Base-by-base conservation (phyloP, 768 basidiomycete genomes). In the Collybia sordida region DNA sequence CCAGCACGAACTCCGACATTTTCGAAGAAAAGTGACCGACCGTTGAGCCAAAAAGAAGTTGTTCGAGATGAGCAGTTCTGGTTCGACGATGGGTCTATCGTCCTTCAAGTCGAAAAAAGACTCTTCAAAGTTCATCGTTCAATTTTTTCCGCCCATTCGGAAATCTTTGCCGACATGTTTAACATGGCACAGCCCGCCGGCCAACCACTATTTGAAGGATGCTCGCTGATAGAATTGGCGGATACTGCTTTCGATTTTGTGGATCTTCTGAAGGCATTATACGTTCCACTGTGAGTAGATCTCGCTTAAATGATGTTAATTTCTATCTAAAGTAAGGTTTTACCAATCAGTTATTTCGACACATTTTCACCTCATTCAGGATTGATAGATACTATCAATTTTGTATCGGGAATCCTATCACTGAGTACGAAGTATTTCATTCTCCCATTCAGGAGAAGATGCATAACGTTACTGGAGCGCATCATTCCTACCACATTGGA, bases 111-210 rank as follows among this genome's bases (percentile, higher is more conserved):
- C 6, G 44, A 49, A 14, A 36, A 27, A 9, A 56, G 44, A 2
- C 24, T 44, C 2, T 62, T 58, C 34, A 41, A 38, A 35, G 54
- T 60, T 14, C 59, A 60, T 34, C 45, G 49, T 5, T 48, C 48
- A 17, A 47, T 60, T 5, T 42, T 62, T 5, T 37, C 45, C 18
- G 47, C 28, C 15, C 54, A 58, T 14, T 62, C 61, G 14, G 14
- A 37, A 3, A 42, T 62, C 8, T 62, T 62, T 23, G 36, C 43
- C 11, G 55, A 51, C n/a, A 50, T 62, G 40, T 58, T 62, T 42
- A 22, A 17, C 1, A 18, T 60, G 6, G 59, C 61, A 12, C 54
- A 51, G 19, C 49, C 59, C 8, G 19, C 28, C 8, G 35, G 27
- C 22, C 23, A 49, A 17, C 42, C 43, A 11, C 22, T 17, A 17